Base-by-base conservation (phyloP, 352 stramenopile species). In the Phytopythium cucurbitacearum region DNA sequence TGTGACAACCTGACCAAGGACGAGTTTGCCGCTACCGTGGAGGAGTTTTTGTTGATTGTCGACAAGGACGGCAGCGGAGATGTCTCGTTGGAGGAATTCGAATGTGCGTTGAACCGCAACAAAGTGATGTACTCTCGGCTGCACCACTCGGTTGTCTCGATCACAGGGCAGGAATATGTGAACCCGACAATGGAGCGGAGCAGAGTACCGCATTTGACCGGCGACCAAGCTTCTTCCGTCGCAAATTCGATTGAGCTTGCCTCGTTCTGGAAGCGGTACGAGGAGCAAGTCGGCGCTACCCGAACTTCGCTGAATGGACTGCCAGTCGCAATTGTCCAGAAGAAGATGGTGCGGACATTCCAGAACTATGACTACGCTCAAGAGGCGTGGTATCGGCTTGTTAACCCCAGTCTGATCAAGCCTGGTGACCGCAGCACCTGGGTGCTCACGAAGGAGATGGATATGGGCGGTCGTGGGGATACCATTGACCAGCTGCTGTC, bases 331-430 rank as follows among this genome's bases (percentile, higher is more conserved):
- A 59, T 84, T 5, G 75, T 92, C 12, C 85, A 95, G 60, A 89
- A 88, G 57, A 95, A 94, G 57, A 91, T 95, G 80, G 79, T 95
- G 6, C 81, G 85, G 40, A 48, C 67, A 15, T 95, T 95, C 59
- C 85, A 81, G 53, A 93, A 87, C 60, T 94, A 86, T 32, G 85
- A 95, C 11, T 95, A 90, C 57, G 85, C 85, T 10, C 81, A 95
- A 55, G 84, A 95, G 58, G 80, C 85, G 28, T 95, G 85, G 85
- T 80, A 73, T 51, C 71, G 79, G 4, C 66, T 95, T 13, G 80
- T 95, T 8, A 91, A 92, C 36, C 85, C 81, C 16, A 80, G 70
- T 35, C 53, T 95, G 7, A 48, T 78, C 10, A 91, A 87, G 49
- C 76, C 82, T 2, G 68, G 64, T 9, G 85, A 95, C 48, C 67